A percentile compares a stretch with the other conserved stretches of the same genome.
Evolutionary conservation across 306 rosid species (phyloP).

Genomic region (Trifolium subterraneum): DNA sequence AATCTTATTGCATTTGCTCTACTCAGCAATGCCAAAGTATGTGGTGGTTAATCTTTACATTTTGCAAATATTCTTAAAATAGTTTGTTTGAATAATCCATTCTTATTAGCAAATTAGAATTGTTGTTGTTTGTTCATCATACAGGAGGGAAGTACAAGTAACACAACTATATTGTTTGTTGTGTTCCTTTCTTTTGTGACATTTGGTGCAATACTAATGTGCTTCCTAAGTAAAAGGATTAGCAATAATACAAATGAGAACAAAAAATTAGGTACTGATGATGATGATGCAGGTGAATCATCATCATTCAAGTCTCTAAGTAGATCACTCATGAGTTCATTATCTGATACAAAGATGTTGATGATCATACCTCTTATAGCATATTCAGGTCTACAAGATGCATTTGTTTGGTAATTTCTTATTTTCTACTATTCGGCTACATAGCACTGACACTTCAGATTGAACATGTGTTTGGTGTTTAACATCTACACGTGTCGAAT

Average conservation of each 20-base stretch:
- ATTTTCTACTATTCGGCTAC: background rate
- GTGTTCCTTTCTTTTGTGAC: conserved; percentile 78
- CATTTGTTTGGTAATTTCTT: conserved; percentile 87
- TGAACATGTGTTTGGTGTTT: background rate
- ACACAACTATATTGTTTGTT: conserved; percentile 68
- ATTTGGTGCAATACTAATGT: conserved; percentile 78
- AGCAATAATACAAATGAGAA: conserved; percentile 48
- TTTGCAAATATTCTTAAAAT: conserved; percentile 10
- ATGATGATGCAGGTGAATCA: conserved; percentile 40
- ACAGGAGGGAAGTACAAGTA: conserved; percentile 70
- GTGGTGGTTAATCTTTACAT: conserved; percentile 40
- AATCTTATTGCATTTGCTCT: conserved; percentile 81
- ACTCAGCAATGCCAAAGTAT: conserved; percentile 65
- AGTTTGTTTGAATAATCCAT: background rate
- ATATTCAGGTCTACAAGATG: conserved; percentile 92
- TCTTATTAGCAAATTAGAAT: conserved; percentile 7
- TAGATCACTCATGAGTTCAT: conserved; percentile 59
- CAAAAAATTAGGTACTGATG: conserved; percentile 47
- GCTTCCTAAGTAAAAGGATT: conserved; percentile 66
- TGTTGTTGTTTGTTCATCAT: conserved; percentile 36
- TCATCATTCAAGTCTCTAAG: conserved; percentile 58
- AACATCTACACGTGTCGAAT: background rate
- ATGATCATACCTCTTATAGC: conserved; percentile 85
- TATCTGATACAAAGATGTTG: conserved; percentile 71
- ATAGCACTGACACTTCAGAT: background rate